A percentile compares a stretch with the other conserved stretches of the same genome.
Conservation (phyloP, 345 rosid species). For the Gossypioides kirkii region DNA sequence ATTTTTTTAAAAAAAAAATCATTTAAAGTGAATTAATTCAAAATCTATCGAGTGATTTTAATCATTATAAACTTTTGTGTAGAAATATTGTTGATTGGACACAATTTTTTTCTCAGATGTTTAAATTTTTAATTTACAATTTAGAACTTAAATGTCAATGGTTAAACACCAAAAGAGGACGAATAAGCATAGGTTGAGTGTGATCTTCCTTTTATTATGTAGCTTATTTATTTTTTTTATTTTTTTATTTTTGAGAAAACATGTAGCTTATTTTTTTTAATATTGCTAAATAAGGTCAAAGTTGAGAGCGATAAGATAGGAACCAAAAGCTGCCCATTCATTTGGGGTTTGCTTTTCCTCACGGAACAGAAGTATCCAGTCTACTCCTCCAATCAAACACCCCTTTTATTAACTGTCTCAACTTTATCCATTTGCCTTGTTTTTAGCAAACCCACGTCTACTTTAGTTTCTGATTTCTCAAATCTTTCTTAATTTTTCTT, state of each 20-base stretch:
- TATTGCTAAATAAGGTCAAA: background rate
- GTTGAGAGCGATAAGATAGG: background rate
- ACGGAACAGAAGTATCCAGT: constrained; percentile 14
- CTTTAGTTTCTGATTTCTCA: background rate
- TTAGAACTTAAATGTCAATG: no score
- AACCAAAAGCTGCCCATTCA: background rate
- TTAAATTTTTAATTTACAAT: no score
- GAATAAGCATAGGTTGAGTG: no score
- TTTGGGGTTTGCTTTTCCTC: background rate
- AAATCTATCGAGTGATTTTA: no score
- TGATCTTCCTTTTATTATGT: no score
- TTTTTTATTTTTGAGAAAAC: background rate
- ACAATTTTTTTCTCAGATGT: no score
- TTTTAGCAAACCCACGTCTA: constrained; percentile 13
- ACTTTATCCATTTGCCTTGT: constrained; percentile 36
- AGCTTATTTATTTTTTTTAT: no score
- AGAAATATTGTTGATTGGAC: no score
- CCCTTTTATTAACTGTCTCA: constrained; percentile 24
- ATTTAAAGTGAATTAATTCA: no score
- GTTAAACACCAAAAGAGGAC: no score
- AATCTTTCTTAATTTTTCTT: background rate
- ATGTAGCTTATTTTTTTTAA: background rate
- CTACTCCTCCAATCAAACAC: constrained; percentile 18
- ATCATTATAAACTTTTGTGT: no score
- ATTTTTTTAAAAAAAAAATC: no score